Base-by-base conservation (phyloP, 192 early-diverging fungal genomes). In the Entomortierella beljakovae region DNA sequence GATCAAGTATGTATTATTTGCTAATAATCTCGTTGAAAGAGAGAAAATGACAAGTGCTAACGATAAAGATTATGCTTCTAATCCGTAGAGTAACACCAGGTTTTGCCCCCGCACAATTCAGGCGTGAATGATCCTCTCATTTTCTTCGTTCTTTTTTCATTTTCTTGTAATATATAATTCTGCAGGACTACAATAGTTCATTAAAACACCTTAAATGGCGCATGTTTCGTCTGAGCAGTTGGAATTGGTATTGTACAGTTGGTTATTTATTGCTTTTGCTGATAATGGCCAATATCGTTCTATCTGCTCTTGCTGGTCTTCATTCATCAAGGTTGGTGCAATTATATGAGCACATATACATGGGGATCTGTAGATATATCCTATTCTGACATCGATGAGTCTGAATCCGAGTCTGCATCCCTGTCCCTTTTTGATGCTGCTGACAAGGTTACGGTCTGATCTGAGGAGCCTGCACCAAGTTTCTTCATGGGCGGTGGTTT, bases 401-500 rank as follows among this genome's bases (percentile, higher is more conserved):
- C 71, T 38, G 73, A 77, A 35, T 64, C 73, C 54, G 72, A 68
- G 54, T 69, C 73, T 49, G 66, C 60, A 22, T 68, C 73, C 37
- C 73, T 61, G 29, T 77, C 73, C 26, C 73, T 65, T 64, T 77
- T 77, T 55, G 62, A 35, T 31, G 73, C 52, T 4, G n/a, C 57
- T 7, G 55, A 51, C 5, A 37, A 35, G 5, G 60, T 26, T 1
- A 22, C 37, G 15, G 34, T 58, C 34, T 64, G 61, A 31, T 63
- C 62, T 26, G 60, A 26, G 55, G 61, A 64, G 51, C 48, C 60
- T 38, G 57, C 59, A 31, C 60, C 73, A 0, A 64, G 37, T 16
- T 57, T 77, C 51, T 77, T 77, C 66, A 77, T 64, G 2, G 73
- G 73, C n/a, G 66, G 42, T 43, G 61, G 65, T 59, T 57, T 68